Base-by-base conservation (phyloP, 2,329 filamentous ascomycete genomes). In the Ophiostoma quercus region DNA sequence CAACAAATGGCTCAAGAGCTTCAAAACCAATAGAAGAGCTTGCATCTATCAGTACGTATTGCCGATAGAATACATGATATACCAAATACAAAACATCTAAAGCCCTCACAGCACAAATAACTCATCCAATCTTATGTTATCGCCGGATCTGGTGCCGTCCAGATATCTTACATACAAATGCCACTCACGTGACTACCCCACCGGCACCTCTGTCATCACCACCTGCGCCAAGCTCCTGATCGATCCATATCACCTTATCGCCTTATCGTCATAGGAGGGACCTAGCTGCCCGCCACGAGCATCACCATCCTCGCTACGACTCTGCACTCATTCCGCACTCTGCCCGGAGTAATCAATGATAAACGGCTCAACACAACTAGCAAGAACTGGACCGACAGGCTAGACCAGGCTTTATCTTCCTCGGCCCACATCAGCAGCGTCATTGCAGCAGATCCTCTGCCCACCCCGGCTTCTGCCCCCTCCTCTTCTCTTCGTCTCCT, bases 251-350 rank as follows among this genome's bases (percentile, higher is more conserved):
- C 57, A 12, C 12, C 57, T 60, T 60, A 60, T 62, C 57, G 57
- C 57, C 57, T 62, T 62, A 62, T 62, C 57, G 25, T 22, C 22
- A 57, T 57, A 57, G 51, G 51, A 57, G 19, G 51, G 51, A 57
- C n/a, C 51, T 25, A 32, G 54, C 54, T 60, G 54, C 25, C 54
- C 57, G 25, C 57, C 25, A 62, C 34, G 25, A 62, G 14, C 57
- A 62, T 62, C 57, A 62, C 22, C 57, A 62, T 32, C 57, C 22
- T 34, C 25, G 57, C 57, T 32, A 7, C 51, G n/a, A 57, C 51
- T 25, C 51, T 57, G n/a, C 22, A 34, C 34, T 3, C 34, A 34
- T 34, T 34, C 34, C 34, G 34, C 34, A 34, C 34, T 57, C 51
- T 57, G n/a, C 22, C 8, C 25, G 14, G 14, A 60, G 12, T 60